Percentiles rank a stretch among this genome's conserved stretches.
phyloP scores from a whole-genome alignment of 805 yeast genomes.

The Deakozyma indianensis region DNA sequence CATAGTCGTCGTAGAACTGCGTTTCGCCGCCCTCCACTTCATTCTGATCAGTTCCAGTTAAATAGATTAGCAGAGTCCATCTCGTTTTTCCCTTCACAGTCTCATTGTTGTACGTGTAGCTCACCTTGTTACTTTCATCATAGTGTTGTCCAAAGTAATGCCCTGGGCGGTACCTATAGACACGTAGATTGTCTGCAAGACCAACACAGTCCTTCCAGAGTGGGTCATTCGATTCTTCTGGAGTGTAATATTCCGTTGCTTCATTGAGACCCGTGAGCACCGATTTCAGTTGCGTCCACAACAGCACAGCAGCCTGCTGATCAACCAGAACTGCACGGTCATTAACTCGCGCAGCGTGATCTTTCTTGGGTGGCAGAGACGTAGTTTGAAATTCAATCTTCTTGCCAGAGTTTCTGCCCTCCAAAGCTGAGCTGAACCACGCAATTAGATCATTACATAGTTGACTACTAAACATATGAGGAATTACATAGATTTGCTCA shows the following conservation, averaged over 20 bases:
- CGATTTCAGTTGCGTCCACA: slow-evolving; percentile 30
- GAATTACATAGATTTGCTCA: slow-evolving; percentile 9
- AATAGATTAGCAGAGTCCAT: slow-evolving; percentile 47
- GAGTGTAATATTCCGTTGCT: not conserved
- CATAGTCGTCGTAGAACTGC: slow-evolving; percentile 27
- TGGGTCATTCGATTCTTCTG: not conserved
- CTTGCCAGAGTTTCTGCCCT: not conserved
- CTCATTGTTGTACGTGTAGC: slow-evolving; percentile 12
- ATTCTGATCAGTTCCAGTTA: slow-evolving; percentile 34
- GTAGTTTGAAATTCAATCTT: slow-evolving; percentile 16
- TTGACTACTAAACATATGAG: slow-evolving; percentile 5
- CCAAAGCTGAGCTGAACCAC: slow-evolving; percentile 3
- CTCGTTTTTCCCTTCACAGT: slow-evolving; percentile 28
- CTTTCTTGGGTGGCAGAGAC: slow-evolving; percentile 34
- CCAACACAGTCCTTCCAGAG: slow-evolving; percentile 18
- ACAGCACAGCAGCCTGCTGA: slow-evolving; percentile 20
- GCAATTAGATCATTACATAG: slow-evolving; percentile 10
- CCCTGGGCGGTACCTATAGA: slow-evolving; percentile 40
- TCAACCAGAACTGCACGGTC: slow-evolving; percentile 35
- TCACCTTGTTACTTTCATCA: slow-evolving; percentile 37
- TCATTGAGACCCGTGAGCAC: slow-evolving; percentile 2
- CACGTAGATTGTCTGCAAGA: slow-evolving; percentile 39
- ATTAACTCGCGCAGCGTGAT: slow-evolving; percentile 43
- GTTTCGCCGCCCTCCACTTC: slow-evolving; percentile 50
- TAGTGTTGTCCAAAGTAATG: slow-evolving; percentile 49